Conservation (phyloP, 2,329 filamentous ascomycete genomes). For the Sphaerostilbella broomeana region DNA sequence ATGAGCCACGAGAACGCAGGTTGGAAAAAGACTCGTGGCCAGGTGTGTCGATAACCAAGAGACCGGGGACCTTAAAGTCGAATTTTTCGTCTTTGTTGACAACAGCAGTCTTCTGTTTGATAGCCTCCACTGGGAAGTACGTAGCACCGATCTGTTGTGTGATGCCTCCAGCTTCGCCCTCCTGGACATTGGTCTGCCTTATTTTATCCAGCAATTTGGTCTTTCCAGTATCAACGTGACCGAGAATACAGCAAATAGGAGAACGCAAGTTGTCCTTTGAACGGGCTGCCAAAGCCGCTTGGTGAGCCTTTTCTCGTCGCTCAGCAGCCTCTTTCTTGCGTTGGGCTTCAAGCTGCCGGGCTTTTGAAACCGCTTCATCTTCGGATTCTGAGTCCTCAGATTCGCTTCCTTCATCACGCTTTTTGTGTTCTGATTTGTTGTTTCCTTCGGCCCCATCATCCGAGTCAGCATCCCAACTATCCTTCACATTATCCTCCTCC, state of each 20-base stretch:
- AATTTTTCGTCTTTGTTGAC: conserved; percentile 87
- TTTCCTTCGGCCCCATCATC: conserved; percentile 57
- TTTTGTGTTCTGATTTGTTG: conserved; percentile 20
- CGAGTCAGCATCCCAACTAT: conserved; percentile 87
- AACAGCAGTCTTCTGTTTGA: conserved; percentile 85
- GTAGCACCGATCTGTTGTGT: conserved; percentile 99
- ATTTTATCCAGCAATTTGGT: conserved; percentile 99
- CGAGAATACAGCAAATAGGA: conserved; percentile 98
- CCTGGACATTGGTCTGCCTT: conserved; percentile 95
- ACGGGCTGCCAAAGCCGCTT: conserved; percentile 82
- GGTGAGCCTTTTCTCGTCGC: conserved; percentile 80
- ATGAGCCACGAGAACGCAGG: conserved; percentile 90
- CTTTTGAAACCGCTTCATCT: conserved; percentile 69
- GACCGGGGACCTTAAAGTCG: conserved; percentile 95
- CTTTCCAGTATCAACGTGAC: conserved; percentile 99
- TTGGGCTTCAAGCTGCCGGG: conserved; percentile 63
- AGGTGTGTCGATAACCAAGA: conserved; percentile 94
- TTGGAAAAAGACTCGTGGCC: conserved; percentile 99
- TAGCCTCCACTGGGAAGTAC: conserved; percentile 93
- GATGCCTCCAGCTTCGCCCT: conserved; percentile 98
- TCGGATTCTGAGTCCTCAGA: conserved; percentile 49
- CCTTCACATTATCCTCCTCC: conserved; percentile 69
- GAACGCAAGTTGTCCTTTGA: conserved; percentile 94
- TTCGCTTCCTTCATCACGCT: conserved; percentile 24
- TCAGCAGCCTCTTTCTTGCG: conserved; percentile 86